phyloP scores from a whole-genome alignment of 2,329 filamentous ascomycete genomes.

The Colletotrichum lini region DNA sequence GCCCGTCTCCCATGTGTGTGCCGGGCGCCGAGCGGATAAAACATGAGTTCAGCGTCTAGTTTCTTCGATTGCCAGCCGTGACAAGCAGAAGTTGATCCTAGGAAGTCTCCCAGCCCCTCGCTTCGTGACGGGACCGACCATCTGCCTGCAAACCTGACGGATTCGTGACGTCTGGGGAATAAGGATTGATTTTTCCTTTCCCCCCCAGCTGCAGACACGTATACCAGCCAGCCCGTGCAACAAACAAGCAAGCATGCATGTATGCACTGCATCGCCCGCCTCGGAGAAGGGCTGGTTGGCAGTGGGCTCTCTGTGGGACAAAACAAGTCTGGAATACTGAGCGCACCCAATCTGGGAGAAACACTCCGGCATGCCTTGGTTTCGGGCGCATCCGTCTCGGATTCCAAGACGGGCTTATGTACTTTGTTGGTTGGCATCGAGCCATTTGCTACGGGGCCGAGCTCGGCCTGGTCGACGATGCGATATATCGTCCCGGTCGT shows the following conservation, averaged over 20 bases:
- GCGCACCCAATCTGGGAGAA: slow-evolving; percentile 26
- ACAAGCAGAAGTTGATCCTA: not conserved
- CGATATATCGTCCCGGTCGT: slow-evolving; percentile 11
- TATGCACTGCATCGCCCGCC: not conserved
- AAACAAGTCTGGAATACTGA: not conserved
- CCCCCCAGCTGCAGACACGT: not conserved
- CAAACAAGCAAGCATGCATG: slow-evolving; percentile 2
- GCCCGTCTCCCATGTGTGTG: not conserved
- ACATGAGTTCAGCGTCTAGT: slow-evolving; percentile 18
- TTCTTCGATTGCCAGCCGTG: slow-evolving; percentile 18
- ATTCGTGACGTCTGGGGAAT: slow-evolving; percentile 14
- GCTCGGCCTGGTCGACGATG: not conserved
- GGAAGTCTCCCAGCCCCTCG: slow-evolving; percentile 22
- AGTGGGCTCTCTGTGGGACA: slow-evolving; percentile 8
- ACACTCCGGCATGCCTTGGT: slow-evolving; percentile 16
- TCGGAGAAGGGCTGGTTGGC: not conserved
- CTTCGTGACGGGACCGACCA: slow-evolving; percentile 9
- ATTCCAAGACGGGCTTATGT: not conserved
- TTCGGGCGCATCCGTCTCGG: slow-evolving; percentile 21
- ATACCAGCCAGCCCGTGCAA: slow-evolving; percentile 10
- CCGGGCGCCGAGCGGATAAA: slow-evolving; percentile 1
- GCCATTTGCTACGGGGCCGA: slow-evolving; percentile 15
- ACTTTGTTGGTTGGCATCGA: slow-evolving; percentile 6
- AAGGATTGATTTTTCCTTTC: not conserved
- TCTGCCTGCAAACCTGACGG: slow-evolving; percentile 9